These are phyloP conservation scores for Bipolaris cookei DNA, from an alignment of 2,329 filamentous ascomycete species.

Conservation along the genomic window DNA sequence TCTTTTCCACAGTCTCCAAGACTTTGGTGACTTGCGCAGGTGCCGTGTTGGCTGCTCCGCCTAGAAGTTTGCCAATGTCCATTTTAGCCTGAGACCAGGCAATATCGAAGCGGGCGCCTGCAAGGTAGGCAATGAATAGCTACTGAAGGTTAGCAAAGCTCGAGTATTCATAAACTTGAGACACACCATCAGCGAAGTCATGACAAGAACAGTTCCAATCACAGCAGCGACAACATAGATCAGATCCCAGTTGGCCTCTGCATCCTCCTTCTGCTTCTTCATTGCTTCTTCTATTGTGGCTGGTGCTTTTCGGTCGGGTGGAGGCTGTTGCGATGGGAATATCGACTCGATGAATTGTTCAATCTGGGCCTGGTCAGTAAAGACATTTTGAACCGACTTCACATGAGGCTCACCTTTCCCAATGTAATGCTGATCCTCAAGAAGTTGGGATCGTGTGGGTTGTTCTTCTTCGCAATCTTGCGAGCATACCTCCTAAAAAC, in stretches of 20 bases:
- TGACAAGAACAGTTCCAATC: slow-evolving; percentile 69
- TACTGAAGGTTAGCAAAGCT: slow-evolving; percentile 50
- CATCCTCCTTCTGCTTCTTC: slow-evolving; percentile 59
- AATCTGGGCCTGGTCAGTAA: slow-evolving; percentile 62
- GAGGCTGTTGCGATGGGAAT: slow-evolving; percentile 82
- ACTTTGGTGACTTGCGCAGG: slow-evolving; percentile 25
- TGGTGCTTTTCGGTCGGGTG: slow-evolving; percentile 46
- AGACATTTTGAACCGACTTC: neutral
- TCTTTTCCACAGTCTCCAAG: slow-evolving; percentile 41
- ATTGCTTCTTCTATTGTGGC: slow-evolving; percentile 62
- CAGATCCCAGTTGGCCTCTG: slow-evolving; percentile 61
- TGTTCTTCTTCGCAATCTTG: slow-evolving; percentile 91
- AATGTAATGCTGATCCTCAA: slow-evolving; percentile 89
- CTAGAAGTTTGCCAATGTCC: slow-evolving; percentile 50
- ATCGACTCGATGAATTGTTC: slow-evolving; percentile 95
- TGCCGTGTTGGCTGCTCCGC: slow-evolving; percentile 28
- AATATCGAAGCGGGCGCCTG: slow-evolving; percentile 83
- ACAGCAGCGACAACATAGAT: slow-evolving; percentile 71
- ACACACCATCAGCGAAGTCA: slow-evolving; percentile 81
- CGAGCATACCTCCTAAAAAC: slow-evolving; percentile 80
- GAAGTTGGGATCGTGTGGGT: slow-evolving; percentile 90
- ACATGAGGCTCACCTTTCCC: slow-evolving; percentile 68
- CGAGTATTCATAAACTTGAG: slow-evolving; percentile 17
- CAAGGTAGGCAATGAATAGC: slow-evolving; percentile 77
- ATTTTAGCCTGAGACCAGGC: slow-evolving; percentile 64